Evolutionary conservation across 345 rosid species (phyloP), one percentile per base, ranked within the genome.

Genomic region (Boechera divaricarpa): DNA sequence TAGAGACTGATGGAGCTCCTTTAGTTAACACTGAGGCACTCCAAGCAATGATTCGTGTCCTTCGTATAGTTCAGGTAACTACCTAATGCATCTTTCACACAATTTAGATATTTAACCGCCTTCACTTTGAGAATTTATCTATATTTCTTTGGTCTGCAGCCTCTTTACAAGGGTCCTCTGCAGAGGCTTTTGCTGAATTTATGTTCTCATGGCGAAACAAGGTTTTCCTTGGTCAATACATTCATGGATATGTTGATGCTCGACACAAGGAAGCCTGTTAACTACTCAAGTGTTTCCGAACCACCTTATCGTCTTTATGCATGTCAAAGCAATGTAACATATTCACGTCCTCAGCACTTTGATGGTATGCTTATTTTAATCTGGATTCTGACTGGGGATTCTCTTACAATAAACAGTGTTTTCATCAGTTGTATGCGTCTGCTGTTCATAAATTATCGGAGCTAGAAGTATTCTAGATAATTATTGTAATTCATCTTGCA

Each of bases 31-130:
- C 82, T 51, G 95, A 92, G 83, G 87, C 97, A 58, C 87, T 94
- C 39, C 92, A 83, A 71, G 91, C 95, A 63, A 85, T 94, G 92
- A 89, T 94, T 70, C 89, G 97, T 52, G 80, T 94, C 78, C 94
- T 94, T 73, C 97, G 95, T 45, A 74, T 94, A 51, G 98, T 94
- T 78, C 98, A 92, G 97, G 98, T 94, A 87, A 89, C 88, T 89
- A 63, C 18, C 53, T 73, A 13, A 56, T 62, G 59, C 44, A 52
- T 58, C 60, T 55, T 55, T 63, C 70, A 52, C 54, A 60, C 16
- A 24, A 6, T 16, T 69, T n/a, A 32, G 35, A 16, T n/a, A 45
- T 24, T 32, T 16, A 28, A 51, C 41, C 47, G 62, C 35, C 61
- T 44, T 75, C 66, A 36, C 67, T 32, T 69, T 4, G 57, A 58